These are phyloP conservation scores for Beverwykella pulmonaria DNA, from an alignment of 495 filamentous ascomycete species.

Conservation along the genomic window DNA sequence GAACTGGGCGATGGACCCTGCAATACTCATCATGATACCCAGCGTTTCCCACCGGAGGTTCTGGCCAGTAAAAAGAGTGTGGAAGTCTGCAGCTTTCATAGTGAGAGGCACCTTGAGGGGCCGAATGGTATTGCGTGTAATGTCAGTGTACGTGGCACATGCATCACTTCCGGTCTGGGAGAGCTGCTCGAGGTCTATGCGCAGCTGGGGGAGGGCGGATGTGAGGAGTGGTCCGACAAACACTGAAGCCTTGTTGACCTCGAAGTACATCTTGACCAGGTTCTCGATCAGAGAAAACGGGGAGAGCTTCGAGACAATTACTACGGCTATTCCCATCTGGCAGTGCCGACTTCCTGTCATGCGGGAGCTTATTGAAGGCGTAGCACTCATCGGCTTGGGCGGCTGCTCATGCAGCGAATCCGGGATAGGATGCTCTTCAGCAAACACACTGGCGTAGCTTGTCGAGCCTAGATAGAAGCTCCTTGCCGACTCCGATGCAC, in stretches of 20 bases:
- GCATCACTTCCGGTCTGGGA: neutral
- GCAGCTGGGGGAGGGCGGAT: slow-evolving; percentile 24
- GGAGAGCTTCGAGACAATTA: slow-evolving; percentile 20
- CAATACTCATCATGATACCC: slow-evolving; percentile 23
- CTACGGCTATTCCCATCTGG: slow-evolving; percentile 10
- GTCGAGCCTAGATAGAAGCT: slow-evolving; percentile 31
- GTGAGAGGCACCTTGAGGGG: slow-evolving; percentile 26
- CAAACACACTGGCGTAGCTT: slow-evolving; percentile 33
- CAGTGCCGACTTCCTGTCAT: slow-evolving; percentile 17
- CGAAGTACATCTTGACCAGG: slow-evolving; percentile 23
- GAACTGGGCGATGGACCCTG: slow-evolving; percentile 27
- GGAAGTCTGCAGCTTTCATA: slow-evolving; percentile 23
- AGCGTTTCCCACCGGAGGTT: slow-evolving; percentile 37
- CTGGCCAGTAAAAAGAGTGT: slow-evolving; percentile 31
- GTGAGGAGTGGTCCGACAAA: slow-evolving; percentile 25
- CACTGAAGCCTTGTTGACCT: slow-evolving; percentile 15
- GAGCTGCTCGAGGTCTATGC: slow-evolving; percentile 24
- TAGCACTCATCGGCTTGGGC: neutral
- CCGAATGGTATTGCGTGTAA: slow-evolving; percentile 25
- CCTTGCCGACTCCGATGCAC: neutral
- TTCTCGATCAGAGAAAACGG: slow-evolving; percentile 26
- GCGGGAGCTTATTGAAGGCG: slow-evolving; percentile 3
- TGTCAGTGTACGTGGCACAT: slow-evolving; percentile 12
- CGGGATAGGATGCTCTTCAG: slow-evolving; percentile 25
- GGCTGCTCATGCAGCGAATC: slow-evolving; percentile 26